Evolutionary conservation across 2,329 filamentous ascomycete genomes (phyloP), one percentile per base, ranked within the genome.

Genomic region (Diaporthe vaccinii): DNA sequence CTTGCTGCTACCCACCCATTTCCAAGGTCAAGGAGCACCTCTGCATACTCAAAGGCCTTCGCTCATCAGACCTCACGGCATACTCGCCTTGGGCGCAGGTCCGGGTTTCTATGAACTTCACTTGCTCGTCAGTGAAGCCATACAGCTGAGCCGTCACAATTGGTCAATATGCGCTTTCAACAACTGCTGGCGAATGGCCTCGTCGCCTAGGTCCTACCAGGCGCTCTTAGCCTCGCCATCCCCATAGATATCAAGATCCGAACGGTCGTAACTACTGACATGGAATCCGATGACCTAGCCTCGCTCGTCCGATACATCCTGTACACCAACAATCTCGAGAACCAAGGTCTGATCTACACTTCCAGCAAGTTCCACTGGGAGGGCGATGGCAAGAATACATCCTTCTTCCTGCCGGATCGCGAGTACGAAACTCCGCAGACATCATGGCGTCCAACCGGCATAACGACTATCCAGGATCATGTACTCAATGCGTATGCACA

Each of bases 311-410:
- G 70, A 36, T 72, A 72, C 41, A 49, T 84, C 78, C 67, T 79
- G 15, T 79, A 79, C 28, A 77, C 76, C 25, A 79, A 78, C 65
- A 77, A 79, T 15, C 76, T 79, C 53, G 78, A 79, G 53, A 79
- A 72, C 9, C 73, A 78, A 25, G 78, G 78, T 22, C 77, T 79
- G 55, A 78, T 79, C 41, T 78, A 78, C 55, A 78, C 49, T 22
- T 73, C 78, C 22, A 79, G 76, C 39, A 49, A 62, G 15, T 79
- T 71, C n/a, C 78, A 78, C 69, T 79, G 78, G 78, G 69, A 78
- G 25, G 78, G 78, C 9, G 59, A 79, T 28, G 77, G 76, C 51
- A 79, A 79, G 49, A 75, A 77, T 1, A 79, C 78, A 22, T 58
- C 36, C 17, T 72, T 72, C 44, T 72, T 72, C 44, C 10, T 72